Conservation (phyloP, 1,284 basidiomycete genomes). For the Trametes sp. region DNA sequence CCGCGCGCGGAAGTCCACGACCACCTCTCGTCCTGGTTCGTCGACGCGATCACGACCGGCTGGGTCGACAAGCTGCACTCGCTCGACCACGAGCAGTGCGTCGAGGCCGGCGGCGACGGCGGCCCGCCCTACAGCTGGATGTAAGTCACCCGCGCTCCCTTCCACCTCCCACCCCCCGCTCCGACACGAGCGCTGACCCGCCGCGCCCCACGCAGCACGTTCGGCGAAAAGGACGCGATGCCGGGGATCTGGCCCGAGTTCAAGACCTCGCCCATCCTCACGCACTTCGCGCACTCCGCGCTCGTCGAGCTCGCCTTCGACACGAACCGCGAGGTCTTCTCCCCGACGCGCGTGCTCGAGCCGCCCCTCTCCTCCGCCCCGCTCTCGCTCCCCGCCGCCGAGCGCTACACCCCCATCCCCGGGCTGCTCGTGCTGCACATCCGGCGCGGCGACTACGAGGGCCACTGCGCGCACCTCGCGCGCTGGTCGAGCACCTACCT, state of each 20-base stretch:
- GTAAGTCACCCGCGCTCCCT: conserved; percentile 39
- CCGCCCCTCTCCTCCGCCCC: conserved; percentile 30
- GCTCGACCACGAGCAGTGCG: conserved; percentile 47
- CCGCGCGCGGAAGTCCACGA: conserved; percentile 32
- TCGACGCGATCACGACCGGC: conserved; percentile 50
- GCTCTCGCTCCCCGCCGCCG: conserved; percentile 18
- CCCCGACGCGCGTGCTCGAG: conserved; percentile 30
- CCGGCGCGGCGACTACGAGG: conserved; percentile 65
- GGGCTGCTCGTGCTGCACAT: conserved; percentile 66
- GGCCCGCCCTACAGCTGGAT: conserved; percentile 54
- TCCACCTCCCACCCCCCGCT: not conserved
- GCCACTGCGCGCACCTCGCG: conserved; percentile 59
- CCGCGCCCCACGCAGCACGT: conserved; percentile 38
- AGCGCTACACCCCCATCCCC: conserved; percentile 39
- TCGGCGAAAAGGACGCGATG: conserved; percentile 46
- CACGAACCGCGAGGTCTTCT: conserved; percentile 46
- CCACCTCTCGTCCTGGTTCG: conserved; percentile 15
- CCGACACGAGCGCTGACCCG: not conserved
- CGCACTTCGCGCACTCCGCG: conserved; percentile 50
- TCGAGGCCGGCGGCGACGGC: conserved; percentile 25
- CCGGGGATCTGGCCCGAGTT: conserved; percentile 48
- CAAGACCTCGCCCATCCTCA: conserved; percentile 46
- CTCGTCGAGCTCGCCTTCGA: conserved; percentile 49
- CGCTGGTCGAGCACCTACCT: conserved; percentile 51
- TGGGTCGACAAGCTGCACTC: conserved; percentile 59